Percentiles rank a stretch among this genome's conserved stretches.
phyloP scores from a whole-genome alignment of 352 stramenopile genomes.

The Pythium volutum region DNA sequence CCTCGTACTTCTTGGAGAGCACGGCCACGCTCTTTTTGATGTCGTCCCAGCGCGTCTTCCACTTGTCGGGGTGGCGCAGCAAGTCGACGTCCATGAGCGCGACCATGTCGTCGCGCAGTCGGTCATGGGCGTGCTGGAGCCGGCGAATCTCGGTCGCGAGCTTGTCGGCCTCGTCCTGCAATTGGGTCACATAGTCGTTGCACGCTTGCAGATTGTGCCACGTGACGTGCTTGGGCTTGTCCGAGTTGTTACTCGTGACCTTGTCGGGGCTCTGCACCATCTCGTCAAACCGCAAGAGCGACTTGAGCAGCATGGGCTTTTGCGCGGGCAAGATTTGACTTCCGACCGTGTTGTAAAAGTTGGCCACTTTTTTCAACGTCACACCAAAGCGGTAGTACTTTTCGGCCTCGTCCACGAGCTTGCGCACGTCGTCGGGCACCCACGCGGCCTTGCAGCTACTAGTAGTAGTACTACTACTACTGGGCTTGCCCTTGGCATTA shows the following conservation, averaged over 20 bases:
- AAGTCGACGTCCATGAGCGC: constrained; percentile 90
- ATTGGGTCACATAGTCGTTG: constrained; percentile 89
- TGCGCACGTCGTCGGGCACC: constrained; percentile 62
- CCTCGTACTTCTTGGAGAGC: constrained; percentile 78
- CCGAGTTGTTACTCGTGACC: constrained; percentile 32
- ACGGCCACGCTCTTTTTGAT: constrained; percentile 72
- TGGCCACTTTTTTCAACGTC: constrained; percentile 94
- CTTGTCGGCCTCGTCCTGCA: constrained; percentile 88
- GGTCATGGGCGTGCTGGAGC: constrained; percentile 87
- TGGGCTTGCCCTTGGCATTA: constrained; percentile 15
- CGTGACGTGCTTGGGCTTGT: constrained; percentile 72
- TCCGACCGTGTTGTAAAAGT: constrained; percentile 97
- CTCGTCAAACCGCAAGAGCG: constrained; percentile 90
- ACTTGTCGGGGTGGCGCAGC: constrained; percentile 76
- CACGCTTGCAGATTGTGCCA: constrained; percentile 92
- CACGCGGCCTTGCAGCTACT: constrained; percentile 40
- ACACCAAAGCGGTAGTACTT: constrained; percentile 94
- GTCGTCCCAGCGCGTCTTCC: constrained; percentile 86
- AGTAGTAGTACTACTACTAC: not conserved
- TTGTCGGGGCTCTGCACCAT: constrained; percentile 61
- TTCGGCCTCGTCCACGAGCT: constrained; percentile 85
- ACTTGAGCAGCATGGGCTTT: constrained; percentile 93
- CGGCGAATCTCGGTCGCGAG: constrained; percentile 89
- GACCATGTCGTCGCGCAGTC: constrained; percentile 73
- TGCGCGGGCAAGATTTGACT: constrained; percentile 93